Percentiles rank a stretch among this genome's conserved stretches.
These are phyloP conservation scores for Astraeus odoratus DNA, from an alignment of 768 basidiomycete genomes.

Conservation along the genomic window DNA sequence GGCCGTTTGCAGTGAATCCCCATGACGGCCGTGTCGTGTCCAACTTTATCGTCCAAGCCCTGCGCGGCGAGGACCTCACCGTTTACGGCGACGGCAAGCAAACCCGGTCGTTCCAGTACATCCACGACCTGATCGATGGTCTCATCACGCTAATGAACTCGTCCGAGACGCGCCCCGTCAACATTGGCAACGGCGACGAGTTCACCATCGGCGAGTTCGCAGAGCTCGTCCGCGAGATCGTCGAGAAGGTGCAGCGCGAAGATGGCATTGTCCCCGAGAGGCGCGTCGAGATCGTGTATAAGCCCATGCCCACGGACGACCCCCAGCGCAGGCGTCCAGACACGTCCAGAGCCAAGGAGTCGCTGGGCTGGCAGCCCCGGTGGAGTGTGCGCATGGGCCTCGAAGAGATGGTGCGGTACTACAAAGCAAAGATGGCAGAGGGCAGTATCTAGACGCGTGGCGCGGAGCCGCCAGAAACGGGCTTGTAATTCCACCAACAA, in stretches of 20 bases:
- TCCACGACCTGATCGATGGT: conserved; percentile 96
- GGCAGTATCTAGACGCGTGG: conserved; percentile 52
- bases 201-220: conserved; percentile 96
- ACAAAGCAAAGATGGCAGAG: conserved; percentile 84
- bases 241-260: conserved; percentile 86
- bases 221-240: conserved; percentile 83
- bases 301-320: conserved; percentile 85
- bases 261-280: conserved; percentile 51
- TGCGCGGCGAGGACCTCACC: conserved; percentile 94
- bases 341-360: conserved; percentile 81
- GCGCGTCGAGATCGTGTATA: conserved; percentile 65
- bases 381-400: conserved; percentile 93
- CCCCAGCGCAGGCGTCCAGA: conserved; percentile 93
- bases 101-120: conserved; percentile 95
- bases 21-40: conserved; percentile 96
- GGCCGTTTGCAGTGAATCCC: conserved; percentile 69
- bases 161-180: conserved; percentile 86
- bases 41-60: conserved; percentile 97
- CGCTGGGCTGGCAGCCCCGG: conserved; percentile 83
- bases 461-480: too few species aligned
- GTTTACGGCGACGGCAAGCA: conserved; percentile 92
- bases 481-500: too few species aligned
- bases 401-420: conserved; percentile 93
- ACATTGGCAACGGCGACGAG: conserved; percentile 94
- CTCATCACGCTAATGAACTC: conserved; percentile 95